phyloP scores from a whole-genome alignment of 2,329 filamentous ascomycete species.

The Endoconidiophora laricicola region DNA sequence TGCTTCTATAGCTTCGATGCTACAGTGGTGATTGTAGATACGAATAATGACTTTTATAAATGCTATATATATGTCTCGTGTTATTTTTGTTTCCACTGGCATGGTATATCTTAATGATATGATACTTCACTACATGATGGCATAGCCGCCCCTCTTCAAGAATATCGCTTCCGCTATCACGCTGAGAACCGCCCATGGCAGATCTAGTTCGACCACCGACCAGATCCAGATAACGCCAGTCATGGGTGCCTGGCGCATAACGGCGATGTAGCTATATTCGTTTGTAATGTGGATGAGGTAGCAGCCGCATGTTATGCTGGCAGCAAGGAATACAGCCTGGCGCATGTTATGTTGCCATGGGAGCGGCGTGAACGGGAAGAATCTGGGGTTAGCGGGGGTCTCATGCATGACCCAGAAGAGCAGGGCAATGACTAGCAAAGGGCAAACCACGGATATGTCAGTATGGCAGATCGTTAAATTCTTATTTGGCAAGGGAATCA shows the following conservation, averaged over 20 bases:
- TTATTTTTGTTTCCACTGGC: neutral
- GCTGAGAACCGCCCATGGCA: slow-evolving; percentile 45
- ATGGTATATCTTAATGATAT: neutral
- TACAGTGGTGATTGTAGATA: no score
- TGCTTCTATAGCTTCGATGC: no score
- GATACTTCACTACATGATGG: slow-evolving; percentile 19
- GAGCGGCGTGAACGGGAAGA: slow-evolving; percentile 35
- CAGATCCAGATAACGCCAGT: slow-evolving; percentile 85
- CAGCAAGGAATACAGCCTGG: slow-evolving; percentile 45
- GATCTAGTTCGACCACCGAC: slow-evolving; percentile 72
- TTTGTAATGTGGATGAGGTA: slow-evolving; percentile 75
- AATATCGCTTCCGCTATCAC: slow-evolving; percentile 29
- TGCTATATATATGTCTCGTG: no score
- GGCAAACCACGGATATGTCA: neutral
- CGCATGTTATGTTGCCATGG: slow-evolving; percentile 28
- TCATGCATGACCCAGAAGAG: slow-evolving; percentile 42
- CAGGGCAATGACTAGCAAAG: slow-evolving; percentile 31
- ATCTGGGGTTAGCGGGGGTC: slow-evolving; percentile 29
- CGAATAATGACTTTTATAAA: no score
- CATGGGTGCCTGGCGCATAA: slow-evolving; percentile 85
- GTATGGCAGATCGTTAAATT: neutral
- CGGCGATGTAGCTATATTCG: slow-evolving; percentile 59
- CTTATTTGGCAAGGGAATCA: neutral
- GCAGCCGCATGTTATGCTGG: slow-evolving; percentile 48
- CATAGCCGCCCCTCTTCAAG: slow-evolving; percentile 33